Evolutionary conservation across 2,329 filamentous ascomycete genomes (phyloP).

Genomic region (Coccinonectria pachysandricola): DNA sequence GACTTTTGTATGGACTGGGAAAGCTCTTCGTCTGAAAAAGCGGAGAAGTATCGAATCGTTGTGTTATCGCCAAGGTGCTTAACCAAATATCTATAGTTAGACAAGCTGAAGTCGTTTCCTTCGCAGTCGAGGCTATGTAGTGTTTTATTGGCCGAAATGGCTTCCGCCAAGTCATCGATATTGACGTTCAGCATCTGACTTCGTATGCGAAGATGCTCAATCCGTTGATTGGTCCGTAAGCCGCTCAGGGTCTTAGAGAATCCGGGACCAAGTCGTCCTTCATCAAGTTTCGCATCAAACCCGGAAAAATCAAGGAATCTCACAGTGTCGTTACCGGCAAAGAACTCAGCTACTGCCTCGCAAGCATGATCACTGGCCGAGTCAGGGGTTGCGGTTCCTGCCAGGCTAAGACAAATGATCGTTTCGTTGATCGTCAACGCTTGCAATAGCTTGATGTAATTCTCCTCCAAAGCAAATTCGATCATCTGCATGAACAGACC

Average conservation of each 20-base stretch:
- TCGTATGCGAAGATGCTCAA: constrained; percentile 42
- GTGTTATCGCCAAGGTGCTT: constrained; percentile 32
- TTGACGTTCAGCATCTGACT: constrained; percentile 47
- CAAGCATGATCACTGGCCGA: constrained; percentile 36
- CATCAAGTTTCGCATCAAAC: constrained; percentile 46
- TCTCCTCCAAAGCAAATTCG: constrained; percentile 42
- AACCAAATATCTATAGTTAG: constrained; percentile 37
- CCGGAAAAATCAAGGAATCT: constrained; percentile 47
- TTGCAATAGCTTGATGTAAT: constrained; percentile 39
- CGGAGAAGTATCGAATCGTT: constrained; percentile 34
- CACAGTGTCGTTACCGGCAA: constrained; percentile 39
- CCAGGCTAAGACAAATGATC: constrained; percentile 42
- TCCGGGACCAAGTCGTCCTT: constrained; percentile 43
- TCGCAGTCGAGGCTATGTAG: constrained; percentile 44
- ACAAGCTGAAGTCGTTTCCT: constrained; percentile 44
- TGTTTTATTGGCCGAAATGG: constrained; percentile 37
- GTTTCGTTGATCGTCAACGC: constrained; percentile 40
- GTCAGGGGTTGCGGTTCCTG: constrained; percentile 41
- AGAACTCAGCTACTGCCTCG: constrained; percentile 37
- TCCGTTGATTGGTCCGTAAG: constrained; percentile 31
- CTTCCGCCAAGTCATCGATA: constrained; percentile 40
- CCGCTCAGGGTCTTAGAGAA: constrained; percentile 41
- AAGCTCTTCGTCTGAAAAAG: constrained; percentile 29
- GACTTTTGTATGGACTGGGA: constrained; percentile 25
- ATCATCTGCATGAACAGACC: constrained; percentile 46